phyloP scores from a whole-genome alignment of 163 green algal genomes.

The Chlorella variabilis region DNA sequence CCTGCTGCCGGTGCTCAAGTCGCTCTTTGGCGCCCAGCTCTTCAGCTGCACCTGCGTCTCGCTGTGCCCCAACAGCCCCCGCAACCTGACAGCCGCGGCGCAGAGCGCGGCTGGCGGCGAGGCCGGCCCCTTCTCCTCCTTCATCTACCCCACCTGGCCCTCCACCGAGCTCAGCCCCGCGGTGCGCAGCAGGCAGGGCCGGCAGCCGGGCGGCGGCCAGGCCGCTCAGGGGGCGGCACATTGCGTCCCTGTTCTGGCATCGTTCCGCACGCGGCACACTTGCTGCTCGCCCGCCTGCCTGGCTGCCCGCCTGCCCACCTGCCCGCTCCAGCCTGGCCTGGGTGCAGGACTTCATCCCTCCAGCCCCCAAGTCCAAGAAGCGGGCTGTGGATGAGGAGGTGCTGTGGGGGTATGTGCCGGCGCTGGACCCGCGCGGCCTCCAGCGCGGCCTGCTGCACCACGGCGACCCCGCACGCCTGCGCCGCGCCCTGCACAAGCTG shows the following conservation, averaged over 20 bases:
- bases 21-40: not conserved
- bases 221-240: no score
- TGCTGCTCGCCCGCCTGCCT: not conserved
- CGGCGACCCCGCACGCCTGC: slow-evolving; percentile 31
- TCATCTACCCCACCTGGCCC: slow-evolving; percentile 36
- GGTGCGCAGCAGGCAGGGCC: not conserved
- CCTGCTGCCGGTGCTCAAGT: slow-evolving; percentile 12
- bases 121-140: slow-evolving; percentile 17
- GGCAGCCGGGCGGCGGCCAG: no score
- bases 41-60: not conserved
- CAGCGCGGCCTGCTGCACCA: slow-evolving; percentile 38
- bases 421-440: slow-evolving; percentile 18
- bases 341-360: slow-evolving; percentile 1
- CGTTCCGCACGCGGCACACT: no score
- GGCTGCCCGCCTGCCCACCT: not conserved
- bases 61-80: slow-evolving; percentile 7
- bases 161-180: not conserved
- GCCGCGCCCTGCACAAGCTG: slow-evolving; percentile 1
- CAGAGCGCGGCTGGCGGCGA: not conserved
- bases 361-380: slow-evolving; percentile 6
- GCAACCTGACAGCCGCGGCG: not conserved
- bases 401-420: slow-evolving; percentile 35
- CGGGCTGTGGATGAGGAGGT: slow-evolving; percentile 8
- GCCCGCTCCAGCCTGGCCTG: no score
- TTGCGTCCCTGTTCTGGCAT: no score